phyloP scores from a whole-genome alignment of 2,329 filamentous ascomycete genomes.

The Huntiella bhutanensis region DNA sequence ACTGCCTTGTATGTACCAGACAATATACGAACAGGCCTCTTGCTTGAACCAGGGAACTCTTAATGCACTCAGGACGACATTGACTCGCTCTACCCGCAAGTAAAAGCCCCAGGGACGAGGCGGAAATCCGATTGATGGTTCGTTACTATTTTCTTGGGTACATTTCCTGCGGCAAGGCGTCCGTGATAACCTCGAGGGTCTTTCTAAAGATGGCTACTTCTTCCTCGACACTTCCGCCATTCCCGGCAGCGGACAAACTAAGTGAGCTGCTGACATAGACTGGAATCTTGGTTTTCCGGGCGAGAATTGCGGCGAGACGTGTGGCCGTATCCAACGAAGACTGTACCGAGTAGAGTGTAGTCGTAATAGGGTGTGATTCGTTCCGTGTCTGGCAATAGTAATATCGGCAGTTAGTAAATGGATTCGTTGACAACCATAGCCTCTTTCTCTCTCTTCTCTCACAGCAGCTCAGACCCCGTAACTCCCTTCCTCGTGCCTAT shows the following conservation, averaged over 20 bases:
- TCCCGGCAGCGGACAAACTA: constrained; percentile 51
- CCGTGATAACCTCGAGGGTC: constrained; percentile 47
- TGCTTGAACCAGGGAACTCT: no score
- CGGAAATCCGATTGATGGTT: no score
- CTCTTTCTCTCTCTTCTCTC: neutral
- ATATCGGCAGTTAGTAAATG: constrained; percentile 4
- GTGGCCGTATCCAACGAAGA: constrained; percentile 72
- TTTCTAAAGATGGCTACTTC: constrained; percentile 76
- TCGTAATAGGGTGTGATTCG: constrained; percentile 48
- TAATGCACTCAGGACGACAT: no score
- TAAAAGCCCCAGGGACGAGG: no score
- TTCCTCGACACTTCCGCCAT: constrained; percentile 73
- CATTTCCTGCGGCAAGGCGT: constrained; percentile 13
- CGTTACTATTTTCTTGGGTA: neutral
- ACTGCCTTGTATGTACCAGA: no score
- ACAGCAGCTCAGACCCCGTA: no score
- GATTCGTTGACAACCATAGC: neutral
- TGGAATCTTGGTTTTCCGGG: constrained; percentile 50
- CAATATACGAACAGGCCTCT: no score
- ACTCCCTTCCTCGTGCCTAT: no score
- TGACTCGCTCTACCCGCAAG: no score
- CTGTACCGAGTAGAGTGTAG: constrained; percentile 58
- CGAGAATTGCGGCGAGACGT: constrained; percentile 65
- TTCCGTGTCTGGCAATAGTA: constrained; percentile 26
- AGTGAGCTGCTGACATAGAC: constrained; percentile 87